A percentile compares a stretch with the other conserved stretches of the same genome.
phyloP scores from a whole-genome alignment of 768 basidiomycete genomes.

The Ramaria sp. region DNA sequence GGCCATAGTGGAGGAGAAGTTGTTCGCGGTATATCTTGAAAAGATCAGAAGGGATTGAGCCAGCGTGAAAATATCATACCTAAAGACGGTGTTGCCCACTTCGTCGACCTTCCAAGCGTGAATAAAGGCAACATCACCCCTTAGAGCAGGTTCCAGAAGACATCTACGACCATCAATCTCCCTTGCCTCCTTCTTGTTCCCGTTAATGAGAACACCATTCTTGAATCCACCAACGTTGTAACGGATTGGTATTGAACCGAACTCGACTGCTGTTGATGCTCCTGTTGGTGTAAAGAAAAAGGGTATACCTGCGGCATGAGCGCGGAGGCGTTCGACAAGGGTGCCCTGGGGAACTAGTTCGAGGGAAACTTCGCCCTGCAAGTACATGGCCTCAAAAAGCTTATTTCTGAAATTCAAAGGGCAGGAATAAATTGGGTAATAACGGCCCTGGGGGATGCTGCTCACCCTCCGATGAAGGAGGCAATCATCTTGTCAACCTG shows the following conservation, averaged over 20 bases:
- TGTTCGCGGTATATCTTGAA: constrained; percentile 72
- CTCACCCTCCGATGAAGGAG: constrained; percentile 81
- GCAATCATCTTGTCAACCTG: constrained; percentile 79
- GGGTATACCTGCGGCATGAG: constrained; percentile 85
- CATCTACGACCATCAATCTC: constrained; percentile 74
- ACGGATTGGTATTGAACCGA: constrained; percentile 66
- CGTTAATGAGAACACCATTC: constrained; percentile 59
- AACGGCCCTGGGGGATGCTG: not conserved
- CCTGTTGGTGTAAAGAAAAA: constrained; percentile 93
- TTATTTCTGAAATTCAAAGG: constrained; percentile 51
- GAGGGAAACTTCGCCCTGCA: constrained; percentile 69
- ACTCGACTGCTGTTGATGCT: constrained; percentile 72
- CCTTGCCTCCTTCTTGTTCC: constrained; percentile 65
- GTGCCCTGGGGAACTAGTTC: constrained; percentile 92
- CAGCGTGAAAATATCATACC: constrained; percentile 29
- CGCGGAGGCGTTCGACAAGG: constrained; percentile 77
- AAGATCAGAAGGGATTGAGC: not conserved
- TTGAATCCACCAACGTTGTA: constrained; percentile 69
- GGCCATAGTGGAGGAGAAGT: constrained; percentile 82
- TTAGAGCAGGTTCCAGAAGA: constrained; percentile 70
- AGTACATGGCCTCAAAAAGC: constrained; percentile 71
- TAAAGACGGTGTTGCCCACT: constrained; percentile 83
- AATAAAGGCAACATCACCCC: constrained; percentile 77
- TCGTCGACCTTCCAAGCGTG: constrained; percentile 91
- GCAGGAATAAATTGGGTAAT: not conserved